Evolutionary conservation across 495 filamentous ascomycete species (phyloP).

Genomic region (Massariosphaeria phaeospora): DNA sequence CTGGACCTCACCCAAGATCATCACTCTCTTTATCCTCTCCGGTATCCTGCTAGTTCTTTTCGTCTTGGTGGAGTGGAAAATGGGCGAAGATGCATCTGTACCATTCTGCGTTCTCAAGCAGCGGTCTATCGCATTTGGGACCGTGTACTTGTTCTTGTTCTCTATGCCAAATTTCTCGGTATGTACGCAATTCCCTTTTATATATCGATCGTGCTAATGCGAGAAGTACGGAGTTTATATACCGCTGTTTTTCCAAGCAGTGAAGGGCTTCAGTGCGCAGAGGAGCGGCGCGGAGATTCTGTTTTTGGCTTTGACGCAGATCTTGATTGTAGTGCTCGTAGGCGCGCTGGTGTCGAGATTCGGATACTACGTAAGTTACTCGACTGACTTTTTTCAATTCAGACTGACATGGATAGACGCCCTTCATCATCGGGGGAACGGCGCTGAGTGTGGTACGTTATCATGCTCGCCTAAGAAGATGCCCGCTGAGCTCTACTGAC

Average conservation of each 20-base stretch:
- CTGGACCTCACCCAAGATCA: conserved; percentile 7
- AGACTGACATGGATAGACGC: conserved; percentile 1
- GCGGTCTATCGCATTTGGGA: conserved; percentile 20
- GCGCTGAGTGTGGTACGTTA: conserved; percentile 56
- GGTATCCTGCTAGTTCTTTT: conserved; percentile 19
- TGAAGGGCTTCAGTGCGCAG: conserved; percentile 12
- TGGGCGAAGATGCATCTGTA: conserved; percentile 23
- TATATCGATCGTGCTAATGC: conserved; percentile 44
- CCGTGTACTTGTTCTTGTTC: conserved; percentile 33
- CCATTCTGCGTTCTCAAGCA: conserved; percentile 25
- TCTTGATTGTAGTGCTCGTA: conserved; percentile 52
- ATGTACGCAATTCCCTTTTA: background rate
- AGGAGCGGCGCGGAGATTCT: conserved; percentile 15
- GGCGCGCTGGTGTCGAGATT: conserved; percentile 57
- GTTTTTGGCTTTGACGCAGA: conserved; percentile 9
- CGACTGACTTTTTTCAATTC: background rate
- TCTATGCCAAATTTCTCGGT: conserved; percentile 32
- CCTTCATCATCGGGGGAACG: conserved; percentile 33
- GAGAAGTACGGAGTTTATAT: conserved; percentile 42
- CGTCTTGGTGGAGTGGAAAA: conserved; percentile 2
- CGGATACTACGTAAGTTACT: conserved; percentile 60
- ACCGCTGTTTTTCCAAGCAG: conserved; percentile 27
- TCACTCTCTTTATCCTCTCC: conserved; percentile 21
- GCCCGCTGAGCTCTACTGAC: no score
- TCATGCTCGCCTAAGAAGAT: no score